phyloP scores from a whole-genome alignment of 2,329 filamentous ascomycete species.

The Metarhizium guizhouense region DNA sequence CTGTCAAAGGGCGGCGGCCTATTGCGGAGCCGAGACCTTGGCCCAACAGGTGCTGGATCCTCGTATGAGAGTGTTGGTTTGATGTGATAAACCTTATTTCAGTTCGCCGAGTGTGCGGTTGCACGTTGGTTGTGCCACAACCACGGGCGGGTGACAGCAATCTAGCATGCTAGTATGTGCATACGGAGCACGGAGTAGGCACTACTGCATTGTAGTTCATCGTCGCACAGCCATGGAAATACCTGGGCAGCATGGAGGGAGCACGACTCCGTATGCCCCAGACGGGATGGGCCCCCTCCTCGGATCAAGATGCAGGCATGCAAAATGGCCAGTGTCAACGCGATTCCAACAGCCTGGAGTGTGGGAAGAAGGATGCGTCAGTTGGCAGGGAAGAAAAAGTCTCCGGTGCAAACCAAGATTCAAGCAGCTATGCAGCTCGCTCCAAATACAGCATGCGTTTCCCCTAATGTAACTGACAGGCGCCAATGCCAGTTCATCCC shows the following conservation, averaged over 20 bases:
- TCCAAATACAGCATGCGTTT: not conserved
- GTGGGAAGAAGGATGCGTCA: not conserved
- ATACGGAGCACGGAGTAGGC: not conserved
- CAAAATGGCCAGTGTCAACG: not conserved
- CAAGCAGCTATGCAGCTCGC: not conserved
- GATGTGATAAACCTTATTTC: not conserved
- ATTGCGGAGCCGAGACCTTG: not conserved
- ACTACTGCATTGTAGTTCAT: too few relatives aligned
- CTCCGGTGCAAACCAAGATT: not conserved
- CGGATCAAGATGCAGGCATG: not conserved
- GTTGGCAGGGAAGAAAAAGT: not conserved
- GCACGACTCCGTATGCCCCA: not conserved
- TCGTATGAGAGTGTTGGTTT: not conserved
- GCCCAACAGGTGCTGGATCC: not conserved
- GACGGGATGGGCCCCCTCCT: not conserved
- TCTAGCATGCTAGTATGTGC: not conserved
- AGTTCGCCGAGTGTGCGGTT: not conserved
- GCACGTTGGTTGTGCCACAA: not conserved
- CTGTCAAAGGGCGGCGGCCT: not conserved
- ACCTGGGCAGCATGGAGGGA: too few relatives aligned
- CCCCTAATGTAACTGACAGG: not conserved
- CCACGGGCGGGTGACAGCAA: not conserved
- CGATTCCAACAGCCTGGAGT: not conserved
- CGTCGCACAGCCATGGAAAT: too few relatives aligned
- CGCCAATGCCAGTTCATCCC: slow-evolving; percentile 1